Evolutionary conservation across 116 monocot genomes (phyloP), one percentile per base, ranked within the genome.

Genomic region (Iris pallida): DNA sequence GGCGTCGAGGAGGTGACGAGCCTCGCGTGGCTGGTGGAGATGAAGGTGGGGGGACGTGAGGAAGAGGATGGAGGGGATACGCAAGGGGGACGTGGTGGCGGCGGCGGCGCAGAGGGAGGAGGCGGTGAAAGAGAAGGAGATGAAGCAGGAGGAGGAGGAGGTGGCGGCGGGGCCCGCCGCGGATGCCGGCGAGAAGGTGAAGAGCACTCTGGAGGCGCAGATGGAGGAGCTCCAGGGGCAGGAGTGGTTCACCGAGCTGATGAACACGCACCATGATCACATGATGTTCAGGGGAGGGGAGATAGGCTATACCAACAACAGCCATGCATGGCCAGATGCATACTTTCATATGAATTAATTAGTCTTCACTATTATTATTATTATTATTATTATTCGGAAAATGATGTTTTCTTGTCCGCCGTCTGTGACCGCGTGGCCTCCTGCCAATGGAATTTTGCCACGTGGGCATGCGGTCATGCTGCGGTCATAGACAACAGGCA

Each of bases 221-320:
- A 67, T 60, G 66, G 74, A 74, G 66, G 74, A 74, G 51, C 42
- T 75, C 45, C 68, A 68, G 46, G 15, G 55, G 48, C 75, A 75
- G 16, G 63, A 75, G 10, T 75, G 75, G 75, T 68, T 75, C 55
- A 20, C 73, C 2, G 73, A 65, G 10, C 20, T 65, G 4, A 73
- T 73, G 73, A 63, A 72, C 51, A 49, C 49, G 0, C 16, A 16
- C 12, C 5, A 19, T 52, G 53, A 53, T 20, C 53, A 53, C 8
- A 2, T 19, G 19, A 15, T 40, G 54, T 30, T 30, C 3, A 30
- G 30, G 30, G 30, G 30, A 30, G 30, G 49, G 7, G 12, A 8
- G 49, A 12, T 49, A 4, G 49, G 49, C 49, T 49, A 49, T 8
- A 1, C 49, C 12, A 8, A 7, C 12, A 8, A 12, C 49, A 49